Base-by-base conservation (phyloP, 176 grass and related monocot species). In the Bothriochloa decipiens region DNA sequence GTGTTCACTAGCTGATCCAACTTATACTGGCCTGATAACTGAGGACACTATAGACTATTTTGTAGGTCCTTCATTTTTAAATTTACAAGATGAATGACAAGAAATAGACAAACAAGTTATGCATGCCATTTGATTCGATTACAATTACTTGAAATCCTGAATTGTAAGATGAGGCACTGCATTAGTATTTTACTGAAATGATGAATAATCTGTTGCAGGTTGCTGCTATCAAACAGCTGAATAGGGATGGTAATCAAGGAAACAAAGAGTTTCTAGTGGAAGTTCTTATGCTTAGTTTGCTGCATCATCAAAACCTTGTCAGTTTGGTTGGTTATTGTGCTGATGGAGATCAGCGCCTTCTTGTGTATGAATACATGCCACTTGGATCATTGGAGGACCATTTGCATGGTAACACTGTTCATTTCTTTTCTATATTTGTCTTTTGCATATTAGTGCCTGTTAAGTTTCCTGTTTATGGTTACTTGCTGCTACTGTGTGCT, bases 261-360 rank as follows among this genome's bases (percentile, higher is more conserved):
- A 94, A 94, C 85, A 89, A 88, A 77, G 92, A 94, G 68, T 94
- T 94, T 90, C 92, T 91, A 14, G 92, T 91, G 78, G 92, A 94
- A 78, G 92, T 94, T 28, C 86, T 94, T 40, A 94, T 94, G 92
- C 92, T 94, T 61, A 94, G 92, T 74, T 72, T 94, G 75, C 79
- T 94, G 73, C 92, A 91, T 79, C 89, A 94, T 68, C 66, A 88
- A 86, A 94, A 94, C 29, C 92, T 94, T 82, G 92, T 94, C 16
- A 94, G 64, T 84, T 84, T 94, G 74, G 89, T 94, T 79, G 92
- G 92, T 69, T 94, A 91, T 83, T 91, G 92, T 87, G 86, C 89
- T 29, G 92, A 94, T 79, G 92, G 92, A 70, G 92, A 94, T 81
- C 92, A 91, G 20, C 89, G 92, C 22, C 92, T 94, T 85, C 92